These are phyloP conservation scores for Aspergillus avenaceus DNA, from an alignment of 495 filamentous ascomycete species.

Conservation along the genomic window DNA sequence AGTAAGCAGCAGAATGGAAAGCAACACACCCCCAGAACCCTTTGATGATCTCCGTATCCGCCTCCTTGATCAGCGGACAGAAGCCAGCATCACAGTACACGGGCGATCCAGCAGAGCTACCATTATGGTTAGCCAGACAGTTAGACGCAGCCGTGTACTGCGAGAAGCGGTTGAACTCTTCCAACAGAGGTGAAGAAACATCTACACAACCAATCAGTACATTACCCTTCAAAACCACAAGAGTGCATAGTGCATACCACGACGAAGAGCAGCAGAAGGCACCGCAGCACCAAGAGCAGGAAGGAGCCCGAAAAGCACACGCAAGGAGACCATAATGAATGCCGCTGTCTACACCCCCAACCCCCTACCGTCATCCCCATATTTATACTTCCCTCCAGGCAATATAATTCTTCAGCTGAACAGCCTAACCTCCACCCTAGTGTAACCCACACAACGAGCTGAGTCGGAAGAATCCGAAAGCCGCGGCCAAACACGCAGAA, in stretches of 20 bases:
- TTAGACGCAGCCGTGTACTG: conserved; percentile 61
- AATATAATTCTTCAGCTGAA: too few relatives aligned
- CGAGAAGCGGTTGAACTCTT: conserved; percentile 3
- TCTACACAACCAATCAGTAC: not conserved
- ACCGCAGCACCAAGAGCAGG: not conserved
- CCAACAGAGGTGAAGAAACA: not conserved
- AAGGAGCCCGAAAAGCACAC: not conserved
- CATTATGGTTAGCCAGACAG: conserved; percentile 45
- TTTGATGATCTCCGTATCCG: conserved; percentile 43
- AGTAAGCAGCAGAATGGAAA: too few relatives aligned
- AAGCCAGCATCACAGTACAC: conserved; percentile 46
- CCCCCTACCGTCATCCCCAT: too few relatives aligned
- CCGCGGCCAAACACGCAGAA: too few relatives aligned
- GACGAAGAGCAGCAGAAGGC: not conserved
- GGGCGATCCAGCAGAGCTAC: conserved; percentile 18
- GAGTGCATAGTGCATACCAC: not conserved
- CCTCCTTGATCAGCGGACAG: conserved; percentile 52
- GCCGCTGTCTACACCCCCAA: too few relatives aligned
- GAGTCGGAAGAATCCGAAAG: too few relatives aligned
- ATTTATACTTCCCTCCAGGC: too few relatives aligned
- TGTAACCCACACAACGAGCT: too few relatives aligned
- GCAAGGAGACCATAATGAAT: not conserved
- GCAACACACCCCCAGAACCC: conserved; percentile 48
- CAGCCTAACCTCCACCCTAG: too few relatives aligned
- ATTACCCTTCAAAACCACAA: too few relatives aligned